Percentiles rank a stretch among this genome's conserved stretches.
phyloP scores from a whole-genome alignment of 1,284 basidiomycete species.

The Rhodofomes roseus region DNA sequence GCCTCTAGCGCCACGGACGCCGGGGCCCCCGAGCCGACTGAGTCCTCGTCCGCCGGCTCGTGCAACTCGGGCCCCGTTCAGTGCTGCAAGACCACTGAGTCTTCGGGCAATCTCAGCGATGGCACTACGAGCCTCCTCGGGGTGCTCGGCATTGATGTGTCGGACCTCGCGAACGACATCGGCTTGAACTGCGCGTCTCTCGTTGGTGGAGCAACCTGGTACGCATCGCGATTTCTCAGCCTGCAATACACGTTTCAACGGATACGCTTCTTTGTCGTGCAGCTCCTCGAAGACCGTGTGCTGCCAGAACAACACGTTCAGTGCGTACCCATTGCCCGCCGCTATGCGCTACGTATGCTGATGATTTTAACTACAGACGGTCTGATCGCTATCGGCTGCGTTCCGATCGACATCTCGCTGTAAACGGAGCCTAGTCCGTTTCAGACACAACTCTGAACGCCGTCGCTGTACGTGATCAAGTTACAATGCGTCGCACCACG shows the following conservation, averaged over 20 bases:
- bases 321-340: not conserved
- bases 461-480: no score
- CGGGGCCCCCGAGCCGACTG: no score
- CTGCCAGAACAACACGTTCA: constrained; percentile 5
- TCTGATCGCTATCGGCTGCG: constrained; percentile 16
- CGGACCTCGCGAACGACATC: constrained; percentile 18
- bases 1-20: no score
- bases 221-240: not conserved
- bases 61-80: constrained; percentile 21
- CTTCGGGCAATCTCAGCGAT: not conserved
- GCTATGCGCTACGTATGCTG: not conserved
- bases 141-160: constrained; percentile 14
- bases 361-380: constrained; percentile 8
- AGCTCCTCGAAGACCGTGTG: not conserved
- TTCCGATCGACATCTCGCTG: not conserved
- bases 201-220: constrained; percentile 12
- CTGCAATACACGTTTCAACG: no score
- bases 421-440: not conserved
- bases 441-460: not conserved
- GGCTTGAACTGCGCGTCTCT: constrained; percentile 15
- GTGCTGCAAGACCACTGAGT: constrained; percentile 20
- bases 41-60: no score
- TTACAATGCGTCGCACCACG: no score
- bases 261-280: not conserved
- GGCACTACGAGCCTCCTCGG: constrained; percentile 7